Evolutionary conservation across 441 rosid species (phyloP).

Genomic region (Populus trichocarpa): DNA sequence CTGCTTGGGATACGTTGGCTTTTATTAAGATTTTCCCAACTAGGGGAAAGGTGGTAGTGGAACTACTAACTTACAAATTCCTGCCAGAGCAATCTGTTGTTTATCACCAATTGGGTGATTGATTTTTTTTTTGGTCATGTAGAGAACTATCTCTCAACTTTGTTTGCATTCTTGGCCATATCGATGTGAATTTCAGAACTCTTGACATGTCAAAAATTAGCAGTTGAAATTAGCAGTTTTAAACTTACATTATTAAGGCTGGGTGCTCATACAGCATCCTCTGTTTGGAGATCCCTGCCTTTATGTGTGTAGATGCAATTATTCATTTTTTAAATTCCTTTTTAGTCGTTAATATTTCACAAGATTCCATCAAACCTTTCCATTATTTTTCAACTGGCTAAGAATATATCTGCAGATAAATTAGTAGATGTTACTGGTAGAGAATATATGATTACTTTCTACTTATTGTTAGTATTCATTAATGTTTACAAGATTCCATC

Average conservation of each 20-base stretch:
- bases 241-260: background rate
- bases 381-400: background rate
- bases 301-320: background rate
- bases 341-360: background rate
- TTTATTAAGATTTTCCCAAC: background rate
- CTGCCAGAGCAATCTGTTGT: background rate
- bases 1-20: background rate
- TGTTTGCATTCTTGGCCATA: no score
- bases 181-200: background rate
- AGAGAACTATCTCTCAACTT: no score
- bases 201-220: background rate
- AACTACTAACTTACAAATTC: background rate
- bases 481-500: background rate
- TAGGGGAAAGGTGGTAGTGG: background rate
- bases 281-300: background rate
- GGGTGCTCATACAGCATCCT: background rate
- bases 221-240: no score
- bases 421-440: background rate
- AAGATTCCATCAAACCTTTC: background rate
- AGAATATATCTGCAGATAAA: background rate
- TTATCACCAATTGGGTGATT: background rate
- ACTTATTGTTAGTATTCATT: background rate
- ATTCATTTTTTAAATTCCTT: background rate
- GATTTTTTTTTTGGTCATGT: no score
- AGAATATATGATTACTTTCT: no score